Conservation (phyloP, 306 rosid genomes). For the Castanospermum australe region DNA sequence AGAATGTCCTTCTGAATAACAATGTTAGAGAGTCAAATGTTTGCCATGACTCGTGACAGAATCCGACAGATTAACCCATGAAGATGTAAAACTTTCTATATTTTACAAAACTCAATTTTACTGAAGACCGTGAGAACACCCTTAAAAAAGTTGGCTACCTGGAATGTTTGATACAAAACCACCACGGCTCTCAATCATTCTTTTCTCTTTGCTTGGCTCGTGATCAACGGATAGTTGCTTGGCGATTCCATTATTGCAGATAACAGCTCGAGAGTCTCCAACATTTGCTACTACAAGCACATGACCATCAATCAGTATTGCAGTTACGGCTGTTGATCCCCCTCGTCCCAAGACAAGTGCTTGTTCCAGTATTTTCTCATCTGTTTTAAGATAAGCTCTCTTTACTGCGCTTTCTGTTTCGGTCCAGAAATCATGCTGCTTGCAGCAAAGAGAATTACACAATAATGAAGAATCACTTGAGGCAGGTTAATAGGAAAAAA, state of each 20-base stretch:
- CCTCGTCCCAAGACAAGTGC: constrained; percentile 54
- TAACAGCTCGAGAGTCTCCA: constrained; percentile 71
- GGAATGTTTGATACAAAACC: constrained; percentile 76
- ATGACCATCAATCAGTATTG: constrained; percentile 55
- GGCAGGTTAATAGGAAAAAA: constrained; percentile 13
- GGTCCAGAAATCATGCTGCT: constrained; percentile 61
- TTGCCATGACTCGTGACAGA: neutral
- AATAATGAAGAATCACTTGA: neutral
- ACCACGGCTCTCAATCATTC: constrained; percentile 60
- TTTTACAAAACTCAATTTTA: neutral
- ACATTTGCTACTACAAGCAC: constrained; percentile 69
- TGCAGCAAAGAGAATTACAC: constrained; percentile 22
- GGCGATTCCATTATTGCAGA: constrained; percentile 55
- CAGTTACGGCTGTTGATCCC: constrained; percentile 81
- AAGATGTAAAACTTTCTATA: neutral
- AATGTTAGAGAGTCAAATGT: neutral
- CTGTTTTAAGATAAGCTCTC: constrained; percentile 57
- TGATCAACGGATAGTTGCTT: constrained; percentile 65
- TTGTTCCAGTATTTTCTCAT: constrained; percentile 56
- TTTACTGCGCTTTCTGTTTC: constrained; percentile 49
- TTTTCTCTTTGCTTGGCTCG: constrained; percentile 64
- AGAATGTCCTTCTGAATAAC: neutral
- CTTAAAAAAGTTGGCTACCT: constrained; percentile 39
- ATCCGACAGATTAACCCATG: neutral
- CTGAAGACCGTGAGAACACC: neutral